Base-by-base conservation (phyloP, 1,139 yeast genomes). In the Sugiyamaella neomexicana region DNA sequence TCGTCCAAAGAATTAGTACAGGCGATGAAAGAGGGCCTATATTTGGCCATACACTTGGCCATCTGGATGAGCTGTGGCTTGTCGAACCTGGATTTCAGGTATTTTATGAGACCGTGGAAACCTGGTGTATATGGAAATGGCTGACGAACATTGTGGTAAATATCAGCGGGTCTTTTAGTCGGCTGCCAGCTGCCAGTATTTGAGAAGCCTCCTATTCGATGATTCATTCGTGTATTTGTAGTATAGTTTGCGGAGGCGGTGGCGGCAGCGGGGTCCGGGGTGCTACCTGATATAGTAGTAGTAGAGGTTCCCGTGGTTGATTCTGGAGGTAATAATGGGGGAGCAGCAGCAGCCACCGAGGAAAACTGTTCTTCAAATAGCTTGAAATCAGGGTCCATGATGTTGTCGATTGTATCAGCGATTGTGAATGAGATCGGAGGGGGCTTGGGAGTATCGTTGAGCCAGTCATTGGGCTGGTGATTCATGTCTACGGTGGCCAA, bases 51-150 rank as follows among this genome's bases (percentile, higher is more conserved):
- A 9, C 89, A 83, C 64, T 86, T 85, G 2, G 96, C 93, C 83
- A 93, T 86, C 56, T 85, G 80, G 53, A 90, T 86, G 59, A 91
- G 76, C 73, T 86, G 84, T 31, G 78, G 77, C 57, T 83, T 81
- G 50, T 82, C 80, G 66, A 93, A 90, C 52, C 98, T 72, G 41
- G 80, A 75, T 55, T 86, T 75, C 56, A 93, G 74, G 68, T 91
- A 91, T 15, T 83, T 80, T 64, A 89, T 83, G 54, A 93, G 76
- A 46, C 85, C 82, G 69, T 89, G 97, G 68, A 87, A 93, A 2
- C 97, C 97, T 1, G 91, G 87, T 0, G 97, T 91, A 66, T 93
- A 93, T 1, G 90, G 80, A 66, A 87, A 91, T 0, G 98, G 97
- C 51, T 76, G 78, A 16, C 73, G 76, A 8, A 91, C 89, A 52